Base-by-base conservation (phyloP, 306 rosid genomes). In the Cotoneaster glaucophyllus region DNA sequence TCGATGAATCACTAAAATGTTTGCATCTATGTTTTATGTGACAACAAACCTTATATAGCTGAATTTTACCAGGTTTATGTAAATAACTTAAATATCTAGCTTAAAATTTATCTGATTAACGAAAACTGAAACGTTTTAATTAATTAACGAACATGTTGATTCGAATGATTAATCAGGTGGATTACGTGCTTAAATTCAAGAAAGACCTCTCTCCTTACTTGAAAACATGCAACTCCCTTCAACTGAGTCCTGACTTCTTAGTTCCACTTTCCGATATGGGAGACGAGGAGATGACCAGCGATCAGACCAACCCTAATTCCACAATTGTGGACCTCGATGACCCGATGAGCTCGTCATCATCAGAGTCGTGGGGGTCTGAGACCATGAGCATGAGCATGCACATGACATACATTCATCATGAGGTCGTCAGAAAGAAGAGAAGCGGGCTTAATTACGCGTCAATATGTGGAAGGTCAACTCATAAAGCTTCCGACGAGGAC, bases 261-360 rank as follows among this genome's bases (percentile, higher is more conserved):
- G 78, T 85, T 39, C 97, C 98, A 72, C 97, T 90, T 80, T 74
- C 78, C n/a, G 99, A 96, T 15, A 88, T 84, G 79, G 93, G 86
- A 37, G 99, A 88, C 4, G 96, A 96, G 1, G 96, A 95, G 67
- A 85, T 83, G 82, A 90, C 82, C 0, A 85, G 82, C 13, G 91
- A 87, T 43, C 77, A 74, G 74, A 88, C 93, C 50, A 65, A 34
- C 14, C 88, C 92, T 53, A 82, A 75, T 59, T 96, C 99, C 37
- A 92, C 93, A 0, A 73, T 90, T 18, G 91, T 90, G 65, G 99
- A 95, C 77, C 72, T 80, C 44, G 97, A 90, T 9, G 97, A 92
- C 62, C 86, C 82, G 9, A 87, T 88, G 93, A 90, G 91, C 69
- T 89, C 93, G 22, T 86, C 81, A 21, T 94, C 96, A 0, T 90